A percentile compares a stretch with the other conserved stretches of the same genome.
Conservation (phyloP, 108 stramenopile genomes). For the Nitzschia sp. region DNA sequence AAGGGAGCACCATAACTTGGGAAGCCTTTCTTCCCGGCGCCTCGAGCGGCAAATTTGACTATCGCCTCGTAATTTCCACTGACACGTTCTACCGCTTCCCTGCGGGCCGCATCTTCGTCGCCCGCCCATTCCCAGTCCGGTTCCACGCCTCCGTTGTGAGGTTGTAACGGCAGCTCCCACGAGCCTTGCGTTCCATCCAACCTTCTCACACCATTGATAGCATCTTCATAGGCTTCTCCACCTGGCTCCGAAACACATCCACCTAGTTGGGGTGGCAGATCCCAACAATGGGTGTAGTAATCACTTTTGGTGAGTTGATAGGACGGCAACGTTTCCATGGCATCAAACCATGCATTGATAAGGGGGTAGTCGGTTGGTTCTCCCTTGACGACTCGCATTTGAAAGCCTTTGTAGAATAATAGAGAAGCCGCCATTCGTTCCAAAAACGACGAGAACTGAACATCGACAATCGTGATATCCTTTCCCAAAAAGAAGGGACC, state of each 20-base stretch:
- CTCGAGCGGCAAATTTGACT: slow-evolving; percentile 85
- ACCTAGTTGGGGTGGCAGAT: slow-evolving; percentile 94
- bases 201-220: slow-evolving; percentile 64
- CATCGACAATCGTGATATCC: slow-evolving; percentile 70
- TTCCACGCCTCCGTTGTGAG: slow-evolving; percentile 75
- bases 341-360: slow-evolving; percentile 91
- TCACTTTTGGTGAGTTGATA: slow-evolving; percentile 89
- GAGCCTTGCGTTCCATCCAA: slow-evolving; percentile 55
- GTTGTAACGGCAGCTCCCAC: slow-evolving; percentile 73
- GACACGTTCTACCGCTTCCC: slow-evolving; percentile 85
- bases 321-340: slow-evolving; percentile 78
- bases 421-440: slow-evolving; percentile 90
- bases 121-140: slow-evolving; percentile 78
- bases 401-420: slow-evolving; percentile 87
- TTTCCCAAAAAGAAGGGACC: slow-evolving; percentile 88
- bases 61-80: slow-evolving; percentile 77
- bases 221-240: slow-evolving; percentile 55
- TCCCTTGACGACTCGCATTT: slow-evolving; percentile 64
- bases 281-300: slow-evolving; percentile 93
- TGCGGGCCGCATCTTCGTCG: slow-evolving; percentile 63
- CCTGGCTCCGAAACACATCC: slow-evolving; percentile 75
- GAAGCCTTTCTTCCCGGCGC: slow-evolving; percentile 79
- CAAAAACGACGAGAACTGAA: slow-evolving; percentile 83
- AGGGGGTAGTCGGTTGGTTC: slow-evolving; percentile 62
- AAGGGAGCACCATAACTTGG: slow-evolving; percentile 80